A percentile compares a stretch with the other conserved stretches of the same genome.
phyloP scores from a whole-genome alignment of 306 rosid genomes.

The Castanopsis chinensis region DNA sequence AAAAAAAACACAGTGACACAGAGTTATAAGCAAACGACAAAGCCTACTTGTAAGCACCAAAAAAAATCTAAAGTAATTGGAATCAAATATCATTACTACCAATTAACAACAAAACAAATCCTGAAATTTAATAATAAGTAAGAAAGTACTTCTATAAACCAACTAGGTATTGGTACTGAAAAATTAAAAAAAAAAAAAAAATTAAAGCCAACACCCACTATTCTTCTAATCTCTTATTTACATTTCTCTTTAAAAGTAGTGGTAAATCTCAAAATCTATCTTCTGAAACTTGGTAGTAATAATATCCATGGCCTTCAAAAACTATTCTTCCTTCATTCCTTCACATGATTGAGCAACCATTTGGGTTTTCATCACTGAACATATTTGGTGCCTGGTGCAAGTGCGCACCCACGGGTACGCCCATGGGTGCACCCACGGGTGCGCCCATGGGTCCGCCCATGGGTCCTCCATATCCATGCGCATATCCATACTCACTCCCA shows the following conservation, averaged over 20 bases:
- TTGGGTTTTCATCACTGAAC: slow-evolving; percentile 87
- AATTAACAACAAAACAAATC: background rate
- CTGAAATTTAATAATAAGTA: slow-evolving; percentile 18
- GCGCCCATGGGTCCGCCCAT: background rate
- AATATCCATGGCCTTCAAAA: too few relatives aligned
- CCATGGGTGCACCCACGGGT: too few relatives aligned
- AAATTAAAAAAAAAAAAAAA: background rate
- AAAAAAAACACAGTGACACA: background rate
- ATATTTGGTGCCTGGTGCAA: slow-evolving; percentile 45
- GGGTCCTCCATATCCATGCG: slow-evolving; percentile 33
- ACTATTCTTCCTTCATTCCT: too few relatives aligned
- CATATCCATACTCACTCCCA: slow-evolving; percentile 36
- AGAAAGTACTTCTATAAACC: background rate
- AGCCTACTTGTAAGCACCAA: background rate
- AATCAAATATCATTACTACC: background rate
- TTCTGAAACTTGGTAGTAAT: background rate
- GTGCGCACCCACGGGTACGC: too few relatives aligned
- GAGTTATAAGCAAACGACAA: background rate
- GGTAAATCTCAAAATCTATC: too few relatives aligned
- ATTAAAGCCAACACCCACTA: background rate
- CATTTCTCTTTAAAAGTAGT: background rate
- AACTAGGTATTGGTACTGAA: background rate
- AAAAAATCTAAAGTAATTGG: background rate
- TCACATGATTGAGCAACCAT: slow-evolving; percentile 77
- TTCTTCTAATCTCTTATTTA: slow-evolving; percentile 37